These are phyloP conservation scores for Flaveria ramosissima DNA, from an alignment of 129 eudicot species.

Conservation along the genomic window DNA sequence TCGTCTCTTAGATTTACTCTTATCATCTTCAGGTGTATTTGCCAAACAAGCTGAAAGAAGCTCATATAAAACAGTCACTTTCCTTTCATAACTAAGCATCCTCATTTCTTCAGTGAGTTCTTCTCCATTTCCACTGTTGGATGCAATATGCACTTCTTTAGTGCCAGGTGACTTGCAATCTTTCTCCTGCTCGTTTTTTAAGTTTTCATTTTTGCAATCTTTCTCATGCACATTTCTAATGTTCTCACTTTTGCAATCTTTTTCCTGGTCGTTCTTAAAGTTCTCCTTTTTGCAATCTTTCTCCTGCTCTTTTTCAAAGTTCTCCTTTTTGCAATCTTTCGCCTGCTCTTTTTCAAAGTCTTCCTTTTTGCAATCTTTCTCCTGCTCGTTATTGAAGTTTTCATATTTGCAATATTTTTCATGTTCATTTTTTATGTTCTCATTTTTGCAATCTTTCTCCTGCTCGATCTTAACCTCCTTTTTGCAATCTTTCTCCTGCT, in stretches of 20 bases:
- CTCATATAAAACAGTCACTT: conserved; percentile 74
- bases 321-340: conserved; percentile 14
- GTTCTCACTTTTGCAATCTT: conserved; percentile 8
- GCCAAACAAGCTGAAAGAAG: conserved; percentile 96
- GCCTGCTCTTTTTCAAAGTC: conserved; percentile 35
- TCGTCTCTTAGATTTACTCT: conserved; percentile 45
- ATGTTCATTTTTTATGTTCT: conserved; percentile 26
- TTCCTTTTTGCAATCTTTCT: conserved; percentile 19
- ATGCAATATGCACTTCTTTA: conserved; percentile 33
- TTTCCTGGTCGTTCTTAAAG: conserved; percentile 32
- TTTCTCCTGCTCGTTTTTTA: conserved; percentile 32
- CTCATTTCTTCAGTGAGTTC: conserved; percentile 60
- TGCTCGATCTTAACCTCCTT: conserved; percentile 30
- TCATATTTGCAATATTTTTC: conserved; percentile 29
- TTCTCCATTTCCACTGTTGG: conserved; percentile 43
- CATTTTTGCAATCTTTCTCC: conserved; percentile 20
- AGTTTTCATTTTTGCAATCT: conserved; percentile 27
- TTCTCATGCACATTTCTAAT: conserved; percentile 31
- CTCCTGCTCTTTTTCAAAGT: conserved; percentile 33
- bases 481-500: conserved; percentile 33
- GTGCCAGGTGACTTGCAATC: conserved; percentile 44
- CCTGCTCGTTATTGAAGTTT: conserved; percentile 33
- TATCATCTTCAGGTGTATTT: conserved; percentile 51
- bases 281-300: conserved; percentile 17
- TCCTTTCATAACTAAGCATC: conserved; percentile 65